phyloP scores from a whole-genome alignment of 192 early-diverging fungal genomes.

The Kickxella alabastrina region DNA sequence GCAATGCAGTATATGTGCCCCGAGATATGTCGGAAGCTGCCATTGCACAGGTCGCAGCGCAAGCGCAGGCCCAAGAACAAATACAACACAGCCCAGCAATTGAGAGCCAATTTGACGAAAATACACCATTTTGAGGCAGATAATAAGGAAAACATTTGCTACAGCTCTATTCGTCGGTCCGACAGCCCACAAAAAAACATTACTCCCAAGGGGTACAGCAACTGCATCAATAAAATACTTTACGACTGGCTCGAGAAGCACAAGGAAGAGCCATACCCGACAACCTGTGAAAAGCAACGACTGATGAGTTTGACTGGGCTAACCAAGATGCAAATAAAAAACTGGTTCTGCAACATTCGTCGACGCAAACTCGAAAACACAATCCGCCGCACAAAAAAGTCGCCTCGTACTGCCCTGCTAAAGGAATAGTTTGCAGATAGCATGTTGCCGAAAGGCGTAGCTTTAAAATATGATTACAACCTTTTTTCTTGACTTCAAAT shows the following conservation, averaged over 20 bases:
- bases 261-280: conserved; percentile 26
- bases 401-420: not conserved
- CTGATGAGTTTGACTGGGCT: conserved; percentile 34
- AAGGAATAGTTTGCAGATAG: too few relatives aligned
- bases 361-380: conserved; percentile 25
- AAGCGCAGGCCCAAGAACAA: too few relatives aligned
- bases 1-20: conserved; percentile 28
- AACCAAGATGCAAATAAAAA: conserved; percentile 47
- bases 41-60: too few relatives aligned
- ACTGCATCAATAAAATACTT: conserved; percentile 16
- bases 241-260: conserved; percentile 20
- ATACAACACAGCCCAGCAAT: too few relatives aligned
- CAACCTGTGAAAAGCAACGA: conserved; percentile 17
- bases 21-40: conserved; percentile 9
- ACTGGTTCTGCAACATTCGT: conserved; percentile 49
- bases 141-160: not conserved
- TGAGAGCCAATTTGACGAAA: too few relatives aligned
- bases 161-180: not conserved
- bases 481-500: too few relatives aligned
- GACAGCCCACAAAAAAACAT: not conserved
- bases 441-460: too few relatives aligned
- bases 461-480: too few relatives aligned
- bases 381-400: conserved; percentile 11
- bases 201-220: conserved; percentile 17
- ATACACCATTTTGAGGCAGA: too few relatives aligned